Conservation (phyloP, 345 rosid genomes). For the Pugionium dolabratum region DNA sequence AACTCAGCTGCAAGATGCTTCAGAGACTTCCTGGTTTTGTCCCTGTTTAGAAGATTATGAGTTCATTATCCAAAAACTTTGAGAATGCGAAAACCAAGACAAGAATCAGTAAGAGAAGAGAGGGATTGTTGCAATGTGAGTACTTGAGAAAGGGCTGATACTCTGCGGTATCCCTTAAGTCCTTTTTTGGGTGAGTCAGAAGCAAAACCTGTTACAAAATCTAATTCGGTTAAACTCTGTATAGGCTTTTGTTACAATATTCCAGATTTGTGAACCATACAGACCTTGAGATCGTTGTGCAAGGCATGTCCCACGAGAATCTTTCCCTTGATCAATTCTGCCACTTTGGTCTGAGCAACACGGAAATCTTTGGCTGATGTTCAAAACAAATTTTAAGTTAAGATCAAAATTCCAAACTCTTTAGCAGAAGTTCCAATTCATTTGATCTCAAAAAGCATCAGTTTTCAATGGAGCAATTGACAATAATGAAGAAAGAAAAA, state of each 20-base stretch:
- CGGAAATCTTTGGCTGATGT: slow-evolving; percentile 75
- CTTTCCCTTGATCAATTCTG: slow-evolving; percentile 74
- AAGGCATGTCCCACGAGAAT: slow-evolving; percentile 93
- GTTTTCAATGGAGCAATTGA: background rate
- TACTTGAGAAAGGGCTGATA: slow-evolving; percentile 83
- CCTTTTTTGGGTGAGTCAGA: slow-evolving; percentile 78
- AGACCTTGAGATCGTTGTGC: slow-evolving; percentile 93
- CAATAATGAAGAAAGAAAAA: slow-evolving; percentile 22
- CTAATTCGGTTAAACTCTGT: slow-evolving; percentile 11
- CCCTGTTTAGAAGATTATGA: slow-evolving; percentile 48
- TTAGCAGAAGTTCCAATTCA: background rate
- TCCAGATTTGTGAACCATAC: slow-evolving; percentile 11
- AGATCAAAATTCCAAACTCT: background rate
- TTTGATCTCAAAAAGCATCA: background rate
- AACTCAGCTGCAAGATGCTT: slow-evolving; percentile 80
- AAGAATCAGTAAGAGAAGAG: slow-evolving; percentile 10
- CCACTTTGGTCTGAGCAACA: slow-evolving; percentile 78
- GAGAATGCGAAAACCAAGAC: slow-evolving; percentile 12
- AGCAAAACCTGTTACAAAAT: slow-evolving; percentile 61
- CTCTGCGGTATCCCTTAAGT: slow-evolving; percentile 76
- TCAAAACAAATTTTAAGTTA: background rate
- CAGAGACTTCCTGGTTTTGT: slow-evolving; percentile 61
- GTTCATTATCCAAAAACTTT: slow-evolving; percentile 3
- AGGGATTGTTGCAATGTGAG: background rate
- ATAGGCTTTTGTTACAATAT: background rate